phyloP scores from a whole-genome alignment of 2,329 filamentous ascomycete species.

The Aulographum hederae region DNA sequence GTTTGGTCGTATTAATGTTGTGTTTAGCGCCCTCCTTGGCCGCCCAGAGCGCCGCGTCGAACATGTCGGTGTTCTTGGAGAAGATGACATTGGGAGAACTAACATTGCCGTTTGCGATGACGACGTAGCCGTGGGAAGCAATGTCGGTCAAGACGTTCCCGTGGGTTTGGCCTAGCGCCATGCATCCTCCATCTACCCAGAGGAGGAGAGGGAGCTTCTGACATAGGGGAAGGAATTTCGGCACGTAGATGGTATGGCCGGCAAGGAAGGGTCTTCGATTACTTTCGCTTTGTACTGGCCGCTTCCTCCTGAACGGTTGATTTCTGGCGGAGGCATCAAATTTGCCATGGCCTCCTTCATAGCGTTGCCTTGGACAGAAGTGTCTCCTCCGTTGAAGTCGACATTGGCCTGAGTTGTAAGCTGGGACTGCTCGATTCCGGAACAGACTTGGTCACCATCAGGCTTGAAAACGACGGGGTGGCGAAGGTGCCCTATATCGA shows the following conservation, averaged over 20 bases:
- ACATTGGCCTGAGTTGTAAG: constrained; percentile 34
- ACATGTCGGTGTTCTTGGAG: neutral
- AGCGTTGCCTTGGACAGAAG: neutral
- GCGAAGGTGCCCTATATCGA: constrained; percentile 30
- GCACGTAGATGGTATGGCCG: constrained; percentile 3
- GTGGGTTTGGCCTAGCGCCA: neutral
- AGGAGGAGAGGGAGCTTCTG: constrained; percentile 3
- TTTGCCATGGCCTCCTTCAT: neutral
- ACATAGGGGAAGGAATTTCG: constrained; percentile 1
- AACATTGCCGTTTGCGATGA: neutral
- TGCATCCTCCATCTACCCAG: constrained; percentile 4
- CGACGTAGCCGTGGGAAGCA: neutral
- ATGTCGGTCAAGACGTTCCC: neutral
- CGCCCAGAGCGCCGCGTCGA: neutral
- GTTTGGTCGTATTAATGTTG: neutral
- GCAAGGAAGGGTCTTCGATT: constrained; percentile 3
- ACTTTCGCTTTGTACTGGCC: constrained; percentile 3
- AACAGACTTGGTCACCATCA: constrained; percentile 24
- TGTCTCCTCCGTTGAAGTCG: constrained; percentile 7
- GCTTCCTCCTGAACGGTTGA: neutral
- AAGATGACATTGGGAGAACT: neutral
- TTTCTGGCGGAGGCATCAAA: neutral
- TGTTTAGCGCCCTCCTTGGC: neutral
- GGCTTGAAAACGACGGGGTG: constrained; percentile 26
- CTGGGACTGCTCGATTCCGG: constrained; percentile 33